Evolutionary conservation across 441 rosid genomes (phyloP), one percentile per base, ranked within the genome.

Genomic region (Jatropha podagrica): DNA sequence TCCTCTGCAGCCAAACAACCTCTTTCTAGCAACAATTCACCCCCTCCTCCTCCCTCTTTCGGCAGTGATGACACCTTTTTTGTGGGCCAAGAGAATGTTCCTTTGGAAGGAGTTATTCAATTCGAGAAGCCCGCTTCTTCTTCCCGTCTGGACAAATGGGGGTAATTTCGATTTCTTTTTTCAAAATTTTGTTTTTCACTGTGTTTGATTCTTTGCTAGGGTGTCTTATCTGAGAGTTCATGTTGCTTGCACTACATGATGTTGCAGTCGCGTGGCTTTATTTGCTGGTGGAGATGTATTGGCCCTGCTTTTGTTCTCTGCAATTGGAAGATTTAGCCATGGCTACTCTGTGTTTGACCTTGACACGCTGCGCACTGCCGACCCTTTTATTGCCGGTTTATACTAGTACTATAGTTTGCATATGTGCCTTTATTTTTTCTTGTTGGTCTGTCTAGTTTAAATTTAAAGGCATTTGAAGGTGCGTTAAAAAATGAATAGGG

Each of bases 231-330:
- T 27, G 13, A 13, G 15, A 49, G 8, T 20, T 65, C 73, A 14
- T 41, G 69, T 56, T 56, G 68, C 85, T 32, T 32, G 32, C 63
- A 4, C 37, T 3, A 59, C 26, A 17, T 75, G 78, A 7, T 46
- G 71, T 56, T 56, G 65, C 85, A 93, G 99, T 17, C 95, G 93
- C 27, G 86, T 91, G 65, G 92, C 88, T 52, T 75, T 95, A 80
- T 90, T 95, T 80, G 86, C 98, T 74, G 99, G 97, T 65, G 99
- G 97, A 54, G 99, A 92, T 81, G 97, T 91, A 8, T 78, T 88
- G 78, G 95, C 96, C 62, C 71, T 95, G 82, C 81, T 95, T 74
- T 38, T 90, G 71, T 95, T 93, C 83, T 83, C 97, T 67, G 93
- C 97, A 11, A 76, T 95, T 76, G 99, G 99, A 64, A 95, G 99